A percentile compares a stretch with the other conserved stretches of the same genome.
Conservation (phyloP, 306 rosid species). For the Quercus variabilis region DNA sequence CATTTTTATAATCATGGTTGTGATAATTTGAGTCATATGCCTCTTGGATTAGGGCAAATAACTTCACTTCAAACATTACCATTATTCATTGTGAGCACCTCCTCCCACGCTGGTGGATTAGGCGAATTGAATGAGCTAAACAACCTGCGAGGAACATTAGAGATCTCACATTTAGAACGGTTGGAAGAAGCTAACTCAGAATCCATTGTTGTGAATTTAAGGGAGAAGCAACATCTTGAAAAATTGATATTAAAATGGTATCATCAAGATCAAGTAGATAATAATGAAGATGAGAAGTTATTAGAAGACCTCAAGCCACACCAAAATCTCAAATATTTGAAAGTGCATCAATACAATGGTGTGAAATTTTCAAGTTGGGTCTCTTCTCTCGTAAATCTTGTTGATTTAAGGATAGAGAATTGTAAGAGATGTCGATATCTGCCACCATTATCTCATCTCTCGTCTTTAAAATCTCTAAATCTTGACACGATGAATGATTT, state of each 20-base stretch:
- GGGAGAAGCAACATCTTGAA: not conserved
- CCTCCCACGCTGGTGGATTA: not conserved
- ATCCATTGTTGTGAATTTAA: not conserved
- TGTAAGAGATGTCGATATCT: not conserved
- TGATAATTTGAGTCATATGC: not conserved
- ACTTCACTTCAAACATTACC: not conserved
- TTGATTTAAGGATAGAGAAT: fast-evolving
- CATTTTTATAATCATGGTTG: not conserved
- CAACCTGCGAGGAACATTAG: not conserved
- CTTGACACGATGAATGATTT: not conserved
- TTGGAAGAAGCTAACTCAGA: not conserved
- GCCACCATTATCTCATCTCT: not conserved
- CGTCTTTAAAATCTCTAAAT: not conserved
- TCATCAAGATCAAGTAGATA: fast-evolving
- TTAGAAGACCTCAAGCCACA: not conserved
- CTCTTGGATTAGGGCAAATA: not conserved
- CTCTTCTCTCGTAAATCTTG: not conserved
- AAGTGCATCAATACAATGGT: not conserved
- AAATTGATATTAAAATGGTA: not conserved
- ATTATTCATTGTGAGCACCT: not conserved
- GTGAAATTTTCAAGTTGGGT: not conserved
- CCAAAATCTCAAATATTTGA: not conserved
- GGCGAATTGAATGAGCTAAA: not conserved
- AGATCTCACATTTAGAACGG: not conserved
- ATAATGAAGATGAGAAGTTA: not conserved